Evolutionary conservation across 768 basidiomycete species (phyloP).

Genomic region (Hemileccinum rubropunctum): DNA sequence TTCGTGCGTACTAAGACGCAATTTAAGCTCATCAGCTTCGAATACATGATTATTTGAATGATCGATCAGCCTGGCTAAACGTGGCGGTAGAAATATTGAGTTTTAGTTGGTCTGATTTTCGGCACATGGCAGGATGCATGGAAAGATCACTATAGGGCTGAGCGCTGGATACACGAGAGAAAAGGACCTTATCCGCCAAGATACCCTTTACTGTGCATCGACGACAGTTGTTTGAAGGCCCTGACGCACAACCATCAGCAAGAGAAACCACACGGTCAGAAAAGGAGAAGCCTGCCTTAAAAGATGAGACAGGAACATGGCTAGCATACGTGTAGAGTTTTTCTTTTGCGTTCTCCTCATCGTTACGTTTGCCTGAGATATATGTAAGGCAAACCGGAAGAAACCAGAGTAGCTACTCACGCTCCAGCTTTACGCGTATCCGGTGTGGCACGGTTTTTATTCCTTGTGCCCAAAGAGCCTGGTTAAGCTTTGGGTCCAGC

Average conservation of each 20-base stretch:
- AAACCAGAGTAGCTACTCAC: slow-evolving; percentile 43
- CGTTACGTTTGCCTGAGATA: slow-evolving; percentile 87
- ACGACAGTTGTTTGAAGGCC: slow-evolving; percentile 81
- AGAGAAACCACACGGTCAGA: neutral
- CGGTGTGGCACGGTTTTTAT: slow-evolving; percentile 93
- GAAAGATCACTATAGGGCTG: slow-evolving; percentile 11
- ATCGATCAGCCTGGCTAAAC: no score
- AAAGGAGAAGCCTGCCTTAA: slow-evolving; percentile 64
- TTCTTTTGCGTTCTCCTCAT: slow-evolving; percentile 98
- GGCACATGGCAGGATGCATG: slow-evolving; percentile 31
- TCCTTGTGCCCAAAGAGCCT: slow-evolving; percentile 90
- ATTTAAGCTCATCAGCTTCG: no score
- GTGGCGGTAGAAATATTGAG: no score
- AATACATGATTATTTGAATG: no score
- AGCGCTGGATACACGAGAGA: slow-evolving; percentile 15
- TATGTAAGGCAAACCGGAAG: neutral
- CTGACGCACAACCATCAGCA: slow-evolving; percentile 38
- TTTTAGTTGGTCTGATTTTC: neutral
- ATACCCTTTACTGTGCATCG: slow-evolving; percentile 64
- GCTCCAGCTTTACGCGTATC: slow-evolving; percentile 90
- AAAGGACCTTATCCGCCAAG: slow-evolving; percentile 9
- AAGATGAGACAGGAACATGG: slow-evolving; percentile 70
- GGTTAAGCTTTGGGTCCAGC: slow-evolving; percentile 94
- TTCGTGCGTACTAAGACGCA: no score
- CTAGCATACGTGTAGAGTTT: slow-evolving; percentile 93